Evolutionary conservation across 306 rosid genomes (phyloP).

Genomic region (Rubus idaeus): DNA sequence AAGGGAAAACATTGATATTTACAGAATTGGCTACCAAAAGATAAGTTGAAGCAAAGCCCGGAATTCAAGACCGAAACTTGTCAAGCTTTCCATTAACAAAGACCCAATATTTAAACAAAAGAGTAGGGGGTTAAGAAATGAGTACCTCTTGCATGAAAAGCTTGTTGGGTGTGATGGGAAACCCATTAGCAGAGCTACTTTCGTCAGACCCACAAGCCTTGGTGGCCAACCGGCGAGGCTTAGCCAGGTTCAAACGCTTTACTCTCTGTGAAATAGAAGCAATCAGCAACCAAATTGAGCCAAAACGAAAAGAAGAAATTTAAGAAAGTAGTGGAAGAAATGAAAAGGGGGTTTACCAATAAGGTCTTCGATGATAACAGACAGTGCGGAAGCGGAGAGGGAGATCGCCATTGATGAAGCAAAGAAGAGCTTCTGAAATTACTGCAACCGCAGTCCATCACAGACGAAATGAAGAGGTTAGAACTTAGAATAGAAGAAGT

Average conservation of each 20-base stretch:
- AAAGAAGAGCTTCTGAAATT: slow-evolving; percentile 60
- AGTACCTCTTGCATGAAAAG: slow-evolving; percentile 86
- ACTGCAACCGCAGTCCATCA: slow-evolving; percentile 64
- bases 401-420: slow-evolving; percentile 47
- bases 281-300: slow-evolving; percentile 8
- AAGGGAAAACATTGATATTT: not conserved
- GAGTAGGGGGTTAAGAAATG: slow-evolving; percentile 6
- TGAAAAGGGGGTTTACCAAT: slow-evolving; percentile 37
- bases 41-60: slow-evolving; percentile 8
- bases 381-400: slow-evolving; percentile 47
- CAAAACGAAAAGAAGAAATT: not conserved
- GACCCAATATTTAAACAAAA: slow-evolving; percentile 11
- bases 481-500: too few relatives aligned
- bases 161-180: slow-evolving; percentile 62
- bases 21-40: not conserved
- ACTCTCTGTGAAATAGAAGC: slow-evolving; percentile 42
- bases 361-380: slow-evolving; percentile 35
- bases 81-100: not conserved
- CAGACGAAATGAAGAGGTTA: slow-evolving; percentile 2
- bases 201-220: slow-evolving; percentile 60
- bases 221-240: slow-evolving; percentile 48
- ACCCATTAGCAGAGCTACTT: slow-evolving; percentile 53
- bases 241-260: slow-evolving; percentile 49
- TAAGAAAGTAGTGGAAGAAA: not conserved
- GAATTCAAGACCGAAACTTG: slow-evolving; percentile 18